phyloP scores from a whole-genome alignment of 176 grass and related monocot species.

The Eragrostis nindensis region DNA sequence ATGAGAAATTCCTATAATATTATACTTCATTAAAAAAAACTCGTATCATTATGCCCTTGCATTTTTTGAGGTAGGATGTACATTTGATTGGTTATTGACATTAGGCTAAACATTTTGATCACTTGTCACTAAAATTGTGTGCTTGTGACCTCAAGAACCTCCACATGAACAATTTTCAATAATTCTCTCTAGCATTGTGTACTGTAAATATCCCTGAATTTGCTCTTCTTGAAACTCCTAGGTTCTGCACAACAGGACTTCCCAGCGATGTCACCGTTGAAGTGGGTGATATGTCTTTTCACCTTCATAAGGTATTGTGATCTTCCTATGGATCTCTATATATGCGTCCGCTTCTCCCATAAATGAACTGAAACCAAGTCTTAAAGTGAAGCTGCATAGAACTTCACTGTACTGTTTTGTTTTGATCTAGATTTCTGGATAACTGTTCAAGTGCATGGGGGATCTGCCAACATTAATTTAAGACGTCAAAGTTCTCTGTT shows the following conservation, averaged over 20 bases:
- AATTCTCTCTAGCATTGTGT: background rate
- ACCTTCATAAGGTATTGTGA: slow-evolving; percentile 88
- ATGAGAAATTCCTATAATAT: background rate
- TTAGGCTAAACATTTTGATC: no score
- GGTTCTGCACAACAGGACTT: slow-evolving; percentile 93
- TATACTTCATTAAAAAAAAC: background rate
- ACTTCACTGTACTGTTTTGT: slow-evolving; percentile 5
- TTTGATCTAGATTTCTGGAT: background rate
- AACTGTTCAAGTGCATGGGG: background rate
- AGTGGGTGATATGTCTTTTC: slow-evolving; percentile 92
- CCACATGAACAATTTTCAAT: background rate
- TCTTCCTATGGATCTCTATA: slow-evolving; percentile 5
- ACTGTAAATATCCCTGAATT: background rate
- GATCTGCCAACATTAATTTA: background rate
- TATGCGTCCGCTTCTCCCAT: background rate
- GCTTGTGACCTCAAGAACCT: no score
- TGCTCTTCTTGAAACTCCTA: slow-evolving; percentile 50
- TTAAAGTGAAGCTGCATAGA: slow-evolving; percentile 23
- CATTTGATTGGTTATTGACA: no score
- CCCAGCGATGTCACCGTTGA: slow-evolving; percentile 93
- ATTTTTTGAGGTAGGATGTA: no score
- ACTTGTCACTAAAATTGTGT: no score
- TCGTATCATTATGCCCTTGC: no score
- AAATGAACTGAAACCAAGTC: background rate
- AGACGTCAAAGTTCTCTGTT: slow-evolving; percentile 6